phyloP scores from a whole-genome alignment of 345 rosid genomes.

The Sisymbrium irio region DNA sequence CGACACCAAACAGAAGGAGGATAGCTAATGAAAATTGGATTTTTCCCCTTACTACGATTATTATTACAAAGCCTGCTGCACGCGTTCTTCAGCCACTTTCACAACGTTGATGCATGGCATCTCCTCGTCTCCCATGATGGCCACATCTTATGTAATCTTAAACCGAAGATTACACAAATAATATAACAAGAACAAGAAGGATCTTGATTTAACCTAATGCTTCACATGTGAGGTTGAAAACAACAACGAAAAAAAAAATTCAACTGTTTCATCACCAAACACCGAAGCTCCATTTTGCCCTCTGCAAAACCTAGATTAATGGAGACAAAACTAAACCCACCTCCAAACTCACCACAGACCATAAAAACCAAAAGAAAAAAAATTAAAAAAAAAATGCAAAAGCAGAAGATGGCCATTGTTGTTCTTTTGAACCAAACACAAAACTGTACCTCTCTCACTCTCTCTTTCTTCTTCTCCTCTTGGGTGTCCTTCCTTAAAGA shows the following conservation, averaged over 20 bases:
- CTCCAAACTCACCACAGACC: constrained; percentile 1
- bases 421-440: constrained; percentile 17
- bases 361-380: not conserved
- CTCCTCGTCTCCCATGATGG: no score
- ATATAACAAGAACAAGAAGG: not conserved
- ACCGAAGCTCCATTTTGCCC: constrained; percentile 16
- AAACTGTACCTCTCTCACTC: constrained; percentile 21
- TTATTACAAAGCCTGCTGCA: no score
- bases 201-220: not conserved
- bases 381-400: not conserved
- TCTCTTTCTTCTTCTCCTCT: not conserved
- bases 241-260: not conserved
- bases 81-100: no score
- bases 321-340: not conserved
- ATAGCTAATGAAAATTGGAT: no score
- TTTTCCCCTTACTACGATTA: no score
- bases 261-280: constrained; percentile 13
- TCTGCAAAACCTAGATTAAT: constrained; percentile 13
- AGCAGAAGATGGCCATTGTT: not conserved
- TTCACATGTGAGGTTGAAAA: constrained; percentile 8
- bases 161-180: not conserved
- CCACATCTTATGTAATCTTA: not conserved
- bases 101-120: no score
- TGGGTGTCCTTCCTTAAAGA: not conserved
- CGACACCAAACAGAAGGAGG: no score